A percentile compares a stretch with the other conserved stretches of the same genome.
Conservation (phyloP, 1,139 yeast genomes). For the Meyerozyma smithsonii region DNA sequence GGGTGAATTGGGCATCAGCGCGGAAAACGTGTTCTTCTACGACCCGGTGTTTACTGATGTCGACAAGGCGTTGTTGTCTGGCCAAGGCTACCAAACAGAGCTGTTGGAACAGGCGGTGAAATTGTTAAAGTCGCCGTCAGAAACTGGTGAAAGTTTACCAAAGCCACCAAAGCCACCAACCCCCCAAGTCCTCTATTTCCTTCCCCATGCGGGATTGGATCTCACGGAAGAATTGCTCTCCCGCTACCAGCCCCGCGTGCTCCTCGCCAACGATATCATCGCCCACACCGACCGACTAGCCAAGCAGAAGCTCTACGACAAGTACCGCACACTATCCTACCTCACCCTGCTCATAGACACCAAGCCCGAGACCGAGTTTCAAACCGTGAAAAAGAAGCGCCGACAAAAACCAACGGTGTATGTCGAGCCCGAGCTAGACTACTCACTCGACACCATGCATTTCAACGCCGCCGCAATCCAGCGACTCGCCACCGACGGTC, state of each 20-base stretch:
- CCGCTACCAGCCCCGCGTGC: constrained; percentile 24
- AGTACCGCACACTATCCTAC: constrained; percentile 39
- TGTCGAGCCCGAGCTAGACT: constrained; percentile 33
- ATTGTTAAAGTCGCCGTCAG: constrained; percentile 14
- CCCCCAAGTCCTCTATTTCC: constrained; percentile 39
- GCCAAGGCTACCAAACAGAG: constrained; percentile 17
- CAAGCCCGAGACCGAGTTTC: constrained; percentile 26
- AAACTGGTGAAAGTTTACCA: constrained; percentile 8
- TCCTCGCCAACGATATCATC: constrained; percentile 47
- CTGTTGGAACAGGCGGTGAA: not conserved
- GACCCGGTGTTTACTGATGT: constrained; percentile 57
- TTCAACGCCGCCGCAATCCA: constrained; percentile 21
- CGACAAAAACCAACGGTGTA: constrained; percentile 20
- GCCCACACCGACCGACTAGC: constrained; percentile 51
- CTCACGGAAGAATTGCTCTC: constrained; percentile 46
- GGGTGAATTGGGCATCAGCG: constrained; percentile 15
- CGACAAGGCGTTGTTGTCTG: constrained; percentile 34
- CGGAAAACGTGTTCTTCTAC: constrained; percentile 39
- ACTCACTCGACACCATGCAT: constrained; percentile 28
- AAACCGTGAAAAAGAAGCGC: constrained; percentile 24
- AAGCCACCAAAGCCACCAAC: not conserved
- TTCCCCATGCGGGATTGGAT: constrained; percentile 72
- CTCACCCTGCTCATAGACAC: constrained; percentile 28
- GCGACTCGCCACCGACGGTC: constrained; percentile 21
- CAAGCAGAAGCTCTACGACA: constrained; percentile 31